Conservation (phyloP, 2,329 filamentous ascomycete genomes). For the Hypocrella siamensis region DNA sequence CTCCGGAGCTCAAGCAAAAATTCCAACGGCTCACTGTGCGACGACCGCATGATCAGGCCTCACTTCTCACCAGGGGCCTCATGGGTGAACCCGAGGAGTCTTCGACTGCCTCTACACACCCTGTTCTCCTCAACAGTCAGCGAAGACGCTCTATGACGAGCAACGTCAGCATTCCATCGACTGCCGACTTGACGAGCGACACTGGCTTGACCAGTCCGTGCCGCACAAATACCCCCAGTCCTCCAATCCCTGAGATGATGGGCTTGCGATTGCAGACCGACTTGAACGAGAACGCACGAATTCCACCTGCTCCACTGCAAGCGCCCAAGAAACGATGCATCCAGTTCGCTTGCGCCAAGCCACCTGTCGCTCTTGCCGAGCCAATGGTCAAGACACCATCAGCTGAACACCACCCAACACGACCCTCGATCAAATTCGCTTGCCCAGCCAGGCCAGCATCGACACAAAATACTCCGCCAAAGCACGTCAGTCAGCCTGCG, state of each 20-base stretch:
- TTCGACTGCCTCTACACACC: slow-evolving; percentile 19
- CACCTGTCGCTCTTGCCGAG: slow-evolving; percentile 25
- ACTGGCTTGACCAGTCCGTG: slow-evolving; percentile 80
- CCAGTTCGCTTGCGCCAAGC: slow-evolving; percentile 71
- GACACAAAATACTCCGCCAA: slow-evolving; percentile 22
- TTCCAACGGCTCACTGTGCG: slow-evolving; percentile 32
- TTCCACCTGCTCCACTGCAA: slow-evolving; percentile 25
- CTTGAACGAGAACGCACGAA: slow-evolving; percentile 10
- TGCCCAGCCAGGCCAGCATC: slow-evolving; percentile 38
- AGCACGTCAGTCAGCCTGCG: slow-evolving; percentile 5
- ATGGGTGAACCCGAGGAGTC: slow-evolving; percentile 49
- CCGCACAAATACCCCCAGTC: slow-evolving; percentile 77
- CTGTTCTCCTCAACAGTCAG: slow-evolving; percentile 18
- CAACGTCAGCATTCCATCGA: slow-evolving; percentile 67
- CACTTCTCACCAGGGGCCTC: slow-evolving; percentile 75
- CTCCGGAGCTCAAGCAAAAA: slow-evolving; percentile 46
- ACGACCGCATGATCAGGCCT: slow-evolving; percentile 46
- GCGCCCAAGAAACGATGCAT: slow-evolving; percentile 66
- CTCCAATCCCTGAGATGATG: slow-evolving; percentile 51
- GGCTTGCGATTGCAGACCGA: slow-evolving; percentile 24
- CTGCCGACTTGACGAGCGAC: slow-evolving; percentile 87
- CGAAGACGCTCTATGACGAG: slow-evolving; percentile 57
- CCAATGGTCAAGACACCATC: slow-evolving; percentile 17
- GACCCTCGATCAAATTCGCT: slow-evolving; percentile 60
- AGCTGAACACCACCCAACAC: slow-evolving; percentile 27